Evolutionary conservation across 352 stramenopile genomes (phyloP).

Genomic region (Pythium oligandrum): DNA sequence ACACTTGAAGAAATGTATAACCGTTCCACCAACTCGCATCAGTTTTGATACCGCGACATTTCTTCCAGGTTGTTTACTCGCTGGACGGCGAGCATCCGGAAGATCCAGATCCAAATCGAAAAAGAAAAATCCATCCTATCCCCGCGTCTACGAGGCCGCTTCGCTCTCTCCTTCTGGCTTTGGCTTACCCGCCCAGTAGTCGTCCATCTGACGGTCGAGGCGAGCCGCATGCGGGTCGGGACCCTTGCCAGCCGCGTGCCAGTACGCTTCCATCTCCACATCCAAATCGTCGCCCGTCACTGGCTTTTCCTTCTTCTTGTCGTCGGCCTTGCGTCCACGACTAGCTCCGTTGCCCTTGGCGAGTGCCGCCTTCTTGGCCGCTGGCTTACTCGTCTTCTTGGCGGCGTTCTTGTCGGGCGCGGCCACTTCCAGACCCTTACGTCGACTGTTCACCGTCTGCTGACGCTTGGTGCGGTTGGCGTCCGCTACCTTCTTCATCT

Average conservation of each 20-base stretch:
- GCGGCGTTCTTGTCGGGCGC: conserved; percentile 26
- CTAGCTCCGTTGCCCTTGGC: neutral
- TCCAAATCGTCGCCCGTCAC: conserved; percentile 75
- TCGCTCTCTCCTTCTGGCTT: conserved; percentile 20
- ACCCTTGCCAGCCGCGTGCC: conserved; percentile 84
- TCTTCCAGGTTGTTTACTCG: no score
- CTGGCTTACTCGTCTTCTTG: conserved; percentile 15
- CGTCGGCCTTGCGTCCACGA: neutral
- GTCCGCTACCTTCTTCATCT: conserved; percentile 55
- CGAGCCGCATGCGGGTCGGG: conserved; percentile 75
- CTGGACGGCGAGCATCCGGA: no score
- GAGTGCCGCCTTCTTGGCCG: conserved; percentile 4
- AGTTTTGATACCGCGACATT: no score
- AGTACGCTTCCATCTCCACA: conserved; percentile 88
- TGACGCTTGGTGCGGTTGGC: conserved; percentile 71
- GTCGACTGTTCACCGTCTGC: conserved; percentile 64
- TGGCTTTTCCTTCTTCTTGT: conserved; percentile 32
- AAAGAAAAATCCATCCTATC: neutral
- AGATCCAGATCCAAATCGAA: neutral
- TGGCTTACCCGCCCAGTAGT: conserved; percentile 87
- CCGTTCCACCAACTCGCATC: conserved; percentile 8
- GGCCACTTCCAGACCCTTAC: conserved; percentile 48
- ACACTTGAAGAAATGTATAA: conserved; percentile 19
- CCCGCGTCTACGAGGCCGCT: no score
- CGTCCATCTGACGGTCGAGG: conserved; percentile 85